Base-by-base conservation (phyloP, 1,284 basidiomycete species). In the Cronartium ribicola region DNA sequence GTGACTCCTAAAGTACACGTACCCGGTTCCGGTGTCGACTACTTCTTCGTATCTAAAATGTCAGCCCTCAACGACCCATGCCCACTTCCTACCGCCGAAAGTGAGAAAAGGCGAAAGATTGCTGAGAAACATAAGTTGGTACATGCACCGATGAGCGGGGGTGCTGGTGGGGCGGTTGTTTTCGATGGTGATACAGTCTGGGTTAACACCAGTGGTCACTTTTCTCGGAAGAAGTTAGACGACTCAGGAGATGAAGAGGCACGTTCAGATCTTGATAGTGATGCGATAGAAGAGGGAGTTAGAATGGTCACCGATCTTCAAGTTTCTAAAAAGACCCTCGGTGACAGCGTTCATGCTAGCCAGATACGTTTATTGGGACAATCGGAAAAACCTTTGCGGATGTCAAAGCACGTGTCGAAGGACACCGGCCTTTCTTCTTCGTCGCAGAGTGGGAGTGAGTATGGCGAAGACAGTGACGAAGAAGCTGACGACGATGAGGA, bases 181-280 rank as follows among this genome's bases (percentile, higher is more conserved):
- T 98, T 96, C 80, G 96, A 99, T 84, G 98, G 98, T 82, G 96
- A 98, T 79, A 93, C 94, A 0, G 94, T 98, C 1, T 99, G 92
- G 85, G 90, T 99, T 78, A 98, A 97, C 80, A 94, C 98, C 3
- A 91, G 92, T 3, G 96, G 96, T 0, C 94, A 86, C 79, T 98
- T 98, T 79, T 89, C 91, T 4, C 85, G 89, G 74, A 81, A 83
- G 63, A 82, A 82, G 57, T 82, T 81, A 65, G 82, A 82, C 72
- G 81, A 78, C 65, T 88, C 87, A 11, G 86, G 86, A 75, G 82
- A 81, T 11, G 86, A 88, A 76, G 78, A 67, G 85, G 73, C 78
- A 41, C 43, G 62, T 75, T 72, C 55, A 57, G 64, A 29, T 71
- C 29, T 36, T 68, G 62, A 69, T 51, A 17, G 75, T 75, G 22